Evolutionary conservation across 164 flowering plant genomes (phyloP).

Genomic region (Nymphaea thermarum): DNA sequence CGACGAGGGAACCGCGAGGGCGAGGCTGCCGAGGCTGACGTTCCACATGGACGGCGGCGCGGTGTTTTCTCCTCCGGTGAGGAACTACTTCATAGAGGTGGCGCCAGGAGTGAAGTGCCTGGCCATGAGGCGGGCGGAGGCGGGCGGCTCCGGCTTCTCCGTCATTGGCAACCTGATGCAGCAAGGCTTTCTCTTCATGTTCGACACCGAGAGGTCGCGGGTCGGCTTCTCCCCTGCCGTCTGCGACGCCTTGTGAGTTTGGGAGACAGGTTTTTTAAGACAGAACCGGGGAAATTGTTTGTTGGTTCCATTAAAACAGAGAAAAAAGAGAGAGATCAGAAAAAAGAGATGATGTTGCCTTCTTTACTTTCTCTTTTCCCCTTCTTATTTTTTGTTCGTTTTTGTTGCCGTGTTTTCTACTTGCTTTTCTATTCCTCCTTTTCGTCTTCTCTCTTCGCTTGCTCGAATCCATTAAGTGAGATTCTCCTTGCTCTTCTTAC

Average conservation of each 20-base stretch:
- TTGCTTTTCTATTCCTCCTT: no score
- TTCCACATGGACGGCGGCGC: conserved; percentile 41
- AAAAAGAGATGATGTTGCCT: no score
- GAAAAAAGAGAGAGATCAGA: no score
- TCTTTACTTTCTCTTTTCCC: no score
- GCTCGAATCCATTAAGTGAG: no score
- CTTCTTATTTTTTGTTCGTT: no score
- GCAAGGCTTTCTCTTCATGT: conserved; percentile 68
- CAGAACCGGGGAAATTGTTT: no score
- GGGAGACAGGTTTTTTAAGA: neutral
- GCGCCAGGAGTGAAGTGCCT: conserved; percentile 44
- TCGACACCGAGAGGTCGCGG: conserved; percentile 40
- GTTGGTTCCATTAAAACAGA: no score
- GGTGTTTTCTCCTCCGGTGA: conserved; percentile 43
- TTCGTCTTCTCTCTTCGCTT: no score
- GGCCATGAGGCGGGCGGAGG: conserved; percentile 40
- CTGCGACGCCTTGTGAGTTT: conserved; percentile 21
- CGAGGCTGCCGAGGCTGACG: conserved; percentile 26
- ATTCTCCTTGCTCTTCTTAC: no score
- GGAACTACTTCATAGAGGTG: conserved; percentile 54
- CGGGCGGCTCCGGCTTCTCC: conserved; percentile 16
- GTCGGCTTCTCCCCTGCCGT: conserved; percentile 63
- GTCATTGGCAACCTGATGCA: conserved; percentile 43
- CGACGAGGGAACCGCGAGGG: conserved; percentile 13
- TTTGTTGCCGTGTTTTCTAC: no score